Percentiles rank a stretch among this genome's conserved stretches.
Evolutionary conservation across 257 asterid genomes (phyloP).

Genomic region (Asclepias syriaca): DNA sequence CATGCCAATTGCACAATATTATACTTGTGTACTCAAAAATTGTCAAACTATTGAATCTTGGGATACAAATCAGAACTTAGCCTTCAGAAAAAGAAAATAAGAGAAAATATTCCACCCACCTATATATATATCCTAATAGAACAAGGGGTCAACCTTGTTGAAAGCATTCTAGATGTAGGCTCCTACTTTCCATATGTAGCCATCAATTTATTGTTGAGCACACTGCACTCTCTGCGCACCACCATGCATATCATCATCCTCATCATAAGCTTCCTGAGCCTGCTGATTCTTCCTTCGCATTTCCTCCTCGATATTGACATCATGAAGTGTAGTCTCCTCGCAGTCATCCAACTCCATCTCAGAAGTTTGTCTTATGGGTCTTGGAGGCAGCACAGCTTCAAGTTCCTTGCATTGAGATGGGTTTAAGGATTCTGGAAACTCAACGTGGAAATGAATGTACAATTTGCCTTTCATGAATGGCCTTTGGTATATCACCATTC

Average conservation of each 20-base stretch:
- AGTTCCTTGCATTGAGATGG: slow-evolving; percentile 53
- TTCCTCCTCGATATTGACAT: slow-evolving; percentile 48
- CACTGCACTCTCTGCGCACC: slow-evolving; percentile 55
- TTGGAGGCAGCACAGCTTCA: slow-evolving; percentile 47
- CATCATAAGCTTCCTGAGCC: slow-evolving; percentile 52
- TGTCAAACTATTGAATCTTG: not conserved
- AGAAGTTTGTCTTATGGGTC: slow-evolving; percentile 20
- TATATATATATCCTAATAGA: not conserved
- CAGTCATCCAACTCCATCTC: slow-evolving; percentile 52
- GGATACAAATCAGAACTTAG: not conserved
- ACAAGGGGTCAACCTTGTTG: not conserved
- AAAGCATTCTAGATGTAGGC: not conserved
- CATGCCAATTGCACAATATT: not conserved
- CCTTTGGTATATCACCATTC: slow-evolving; percentile 85
- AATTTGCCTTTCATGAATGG: slow-evolving; percentile 77
- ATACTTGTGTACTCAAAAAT: slow-evolving; percentile 6
- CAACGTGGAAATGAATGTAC: slow-evolving; percentile 70
- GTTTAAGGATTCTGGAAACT: slow-evolving; percentile 62
- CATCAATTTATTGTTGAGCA: slow-evolving; percentile 40
- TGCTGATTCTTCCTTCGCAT: slow-evolving; percentile 46
- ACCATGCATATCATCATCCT: slow-evolving; percentile 50
- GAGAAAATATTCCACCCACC: not conserved
- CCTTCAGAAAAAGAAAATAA: not conserved
- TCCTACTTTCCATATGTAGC: not conserved
- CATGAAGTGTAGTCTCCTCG: slow-evolving; percentile 50